Conservation (phyloP, 2,329 filamentous ascomycete species). For the Colletotrichum trifolii region DNA sequence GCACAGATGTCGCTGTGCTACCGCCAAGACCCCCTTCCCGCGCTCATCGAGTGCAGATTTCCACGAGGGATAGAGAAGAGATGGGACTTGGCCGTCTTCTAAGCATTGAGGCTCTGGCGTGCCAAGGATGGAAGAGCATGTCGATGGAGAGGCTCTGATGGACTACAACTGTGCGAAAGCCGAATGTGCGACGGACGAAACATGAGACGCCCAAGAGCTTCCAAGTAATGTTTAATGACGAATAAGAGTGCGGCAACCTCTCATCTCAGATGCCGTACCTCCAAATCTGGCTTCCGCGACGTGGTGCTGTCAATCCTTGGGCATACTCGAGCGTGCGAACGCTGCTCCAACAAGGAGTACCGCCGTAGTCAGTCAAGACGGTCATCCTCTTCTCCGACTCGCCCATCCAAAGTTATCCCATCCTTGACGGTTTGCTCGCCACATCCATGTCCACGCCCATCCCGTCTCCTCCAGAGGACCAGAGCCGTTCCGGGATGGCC, state of each 20-base stretch:
- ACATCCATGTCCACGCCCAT: conserved; percentile 5
- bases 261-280: conserved; percentile 14
- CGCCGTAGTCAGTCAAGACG: background rate
- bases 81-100: conserved; percentile 17
- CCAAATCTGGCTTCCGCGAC: conserved; percentile 4
- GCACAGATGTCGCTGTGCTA: conserved; percentile 14
- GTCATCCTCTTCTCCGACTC: conserved; percentile 2
- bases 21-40: conserved; percentile 21
- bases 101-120: conserved; percentile 29
- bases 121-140: conserved; percentile 7
- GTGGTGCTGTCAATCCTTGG: conserved; percentile 3
- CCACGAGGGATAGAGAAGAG: conserved; percentile 15
- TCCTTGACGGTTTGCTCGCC: conserved; percentile 7
- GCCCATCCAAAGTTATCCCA: conserved; percentile 1
- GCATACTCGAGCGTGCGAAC: background rate
- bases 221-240: background rate
- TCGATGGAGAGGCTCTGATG: background rate
- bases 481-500: background rate
- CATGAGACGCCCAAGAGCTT: conserved; percentile 4
- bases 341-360: background rate
- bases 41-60: background rate
- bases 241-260: conserved; percentile 4
- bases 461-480: background rate
- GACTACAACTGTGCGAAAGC: background rate
- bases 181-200: background rate